phyloP scores from a whole-genome alignment of 2,329 filamentous ascomycete genomes.

The Aureobasidium sp. region DNA sequence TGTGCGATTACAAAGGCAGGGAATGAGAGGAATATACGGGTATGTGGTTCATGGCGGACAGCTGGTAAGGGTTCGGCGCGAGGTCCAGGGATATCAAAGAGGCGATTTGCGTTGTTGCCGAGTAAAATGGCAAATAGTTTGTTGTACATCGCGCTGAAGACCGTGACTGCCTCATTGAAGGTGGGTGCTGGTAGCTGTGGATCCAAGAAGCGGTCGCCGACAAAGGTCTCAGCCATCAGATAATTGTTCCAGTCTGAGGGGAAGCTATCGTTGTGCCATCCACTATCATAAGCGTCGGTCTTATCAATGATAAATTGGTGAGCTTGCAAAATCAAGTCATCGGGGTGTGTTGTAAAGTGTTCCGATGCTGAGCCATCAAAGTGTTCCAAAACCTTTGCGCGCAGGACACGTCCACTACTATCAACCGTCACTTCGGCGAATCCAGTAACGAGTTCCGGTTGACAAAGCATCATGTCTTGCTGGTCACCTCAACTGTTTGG shows the following conservation, averaged over 20 bases:
- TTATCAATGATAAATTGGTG: background rate
- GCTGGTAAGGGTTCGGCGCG: constrained; percentile 14
- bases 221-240: constrained; percentile 29
- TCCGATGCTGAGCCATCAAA: background rate
- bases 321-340: background rate
- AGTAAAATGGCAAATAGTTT: constrained; percentile 39
- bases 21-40: constrained; percentile 42
- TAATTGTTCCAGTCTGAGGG: constrained; percentile 42
- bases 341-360: background rate
- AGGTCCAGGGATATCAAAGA: constrained; percentile 23
- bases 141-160: constrained; percentile 27
- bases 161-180: constrained; percentile 20
- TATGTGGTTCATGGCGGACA: constrained; percentile 23
- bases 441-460: constrained; percentile 17
- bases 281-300: background rate
- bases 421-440: background rate
- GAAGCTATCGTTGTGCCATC: constrained; percentile 41
- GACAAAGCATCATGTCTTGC: constrained; percentile 23
- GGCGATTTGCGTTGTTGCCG: constrained; percentile 35
- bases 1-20: constrained; percentile 40
- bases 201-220: constrained; percentile 30
- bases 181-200: constrained; percentile 28
- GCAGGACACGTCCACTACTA: background rate
- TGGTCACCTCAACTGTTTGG: background rate
- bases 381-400: background rate